Evolutionary conservation across 768 basidiomycete genomes (phyloP), one percentile per base, ranked within the genome.

Genomic region (Auricularia sp.): DNA sequence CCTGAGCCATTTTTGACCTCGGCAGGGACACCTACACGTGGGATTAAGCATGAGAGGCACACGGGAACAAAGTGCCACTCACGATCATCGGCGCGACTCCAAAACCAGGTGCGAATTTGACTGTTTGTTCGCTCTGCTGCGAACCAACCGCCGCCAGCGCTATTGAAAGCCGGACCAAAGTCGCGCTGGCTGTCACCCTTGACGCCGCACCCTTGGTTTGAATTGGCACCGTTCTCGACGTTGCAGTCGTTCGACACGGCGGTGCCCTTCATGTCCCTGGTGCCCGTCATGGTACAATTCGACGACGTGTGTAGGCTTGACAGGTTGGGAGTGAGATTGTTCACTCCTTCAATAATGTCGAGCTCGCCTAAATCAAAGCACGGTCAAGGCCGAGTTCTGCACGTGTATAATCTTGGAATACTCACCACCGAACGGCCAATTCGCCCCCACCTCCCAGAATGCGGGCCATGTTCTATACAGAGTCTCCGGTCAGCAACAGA

Each of bases 81-180:
- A 54, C n/a, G 29, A 54, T 8, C 11, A 29, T 59, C 56, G 8
- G 14, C 8, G 54, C 85, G 78, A 0, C 84, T 77, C 86, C 86
- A 90, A 75, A 88, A 90, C 83, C 85, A 90, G 61, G 88, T 77
- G 66, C 85, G 86, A 71, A 90, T 83, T 70, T 79, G 83, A 2
- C 70, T 69, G 33, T 73, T 67, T 0, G 85, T 86, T 36, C 86
- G 80, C 70, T 88, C 85, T 8, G 34, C 34, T 29, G 56, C 56
- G 56, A 59, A 59, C 56, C 56, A 59, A 4, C 56, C 56, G 18
- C 56, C 56, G 33, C 56, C 56, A 10, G 56, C 56, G 56, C 34
- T 59, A 29, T 59, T 59, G 34, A 59, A 59, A 6, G 56, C 16
- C 6, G 29, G 24, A 6, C 56, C 56, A 29, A 59, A 59, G 34